Percentiles rank a stretch among this genome's conserved stretches.
These are phyloP conservation scores for Populus euphratica DNA, from an alignment of 345 rosid species.

Conservation along the genomic window DNA sequence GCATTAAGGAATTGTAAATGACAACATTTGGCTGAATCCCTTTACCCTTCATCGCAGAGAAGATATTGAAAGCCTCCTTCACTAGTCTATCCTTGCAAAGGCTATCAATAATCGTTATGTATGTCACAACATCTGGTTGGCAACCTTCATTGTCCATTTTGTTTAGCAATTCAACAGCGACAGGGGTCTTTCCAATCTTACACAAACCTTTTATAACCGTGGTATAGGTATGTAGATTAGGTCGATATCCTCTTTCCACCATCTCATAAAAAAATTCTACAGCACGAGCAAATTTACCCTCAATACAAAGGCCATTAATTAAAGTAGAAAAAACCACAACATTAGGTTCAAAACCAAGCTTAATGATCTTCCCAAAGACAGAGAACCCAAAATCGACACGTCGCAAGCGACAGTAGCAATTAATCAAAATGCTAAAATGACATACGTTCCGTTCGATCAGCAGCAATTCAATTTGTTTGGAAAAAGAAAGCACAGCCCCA, in stretches of 20 bases:
- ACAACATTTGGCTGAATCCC: neutral
- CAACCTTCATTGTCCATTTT: neutral
- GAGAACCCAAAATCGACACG: neutral
- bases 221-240: neutral
- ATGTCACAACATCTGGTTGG: conserved; percentile 2
- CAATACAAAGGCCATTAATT: neutral
- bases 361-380: neutral
- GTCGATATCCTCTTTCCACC: neutral
- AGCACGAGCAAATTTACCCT: neutral
- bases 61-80: neutral
- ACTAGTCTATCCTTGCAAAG: neutral
- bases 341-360: neutral
- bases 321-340: neutral
- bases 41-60: neutral
- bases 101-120: neutral
- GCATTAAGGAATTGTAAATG: neutral
- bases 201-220: conserved; percentile 2
- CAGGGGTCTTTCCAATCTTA: neutral
- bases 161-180: neutral
- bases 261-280: neutral
- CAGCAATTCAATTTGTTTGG: too few species aligned
- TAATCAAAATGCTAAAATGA: neutral
- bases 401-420: neutral
- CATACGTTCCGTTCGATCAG: too few species aligned
- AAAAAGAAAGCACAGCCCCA: too few species aligned